A percentile compares a stretch with the other conserved stretches of the same genome.
Conservation (phyloP, 2,329 filamentous ascomycete genomes). For the Colletotrichum echinochloae region DNA sequence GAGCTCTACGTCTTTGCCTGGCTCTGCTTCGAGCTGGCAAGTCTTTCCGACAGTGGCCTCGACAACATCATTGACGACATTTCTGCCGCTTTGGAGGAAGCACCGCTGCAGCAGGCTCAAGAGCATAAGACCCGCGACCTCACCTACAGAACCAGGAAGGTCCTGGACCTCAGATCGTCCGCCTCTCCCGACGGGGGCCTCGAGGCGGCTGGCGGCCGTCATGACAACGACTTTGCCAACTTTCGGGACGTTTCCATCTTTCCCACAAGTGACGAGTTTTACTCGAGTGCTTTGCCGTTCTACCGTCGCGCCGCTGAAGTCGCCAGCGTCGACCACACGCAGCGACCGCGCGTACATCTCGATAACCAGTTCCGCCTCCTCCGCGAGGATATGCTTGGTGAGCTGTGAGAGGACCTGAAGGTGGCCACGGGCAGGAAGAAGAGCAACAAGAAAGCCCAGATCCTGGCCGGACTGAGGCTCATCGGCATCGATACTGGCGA, state of each 20-base stretch:
- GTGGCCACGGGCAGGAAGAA: slow-evolving; percentile 61
- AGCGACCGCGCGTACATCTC: slow-evolving; percentile 63
- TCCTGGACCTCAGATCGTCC: slow-evolving; percentile 47
- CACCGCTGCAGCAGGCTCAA: slow-evolving; percentile 45
- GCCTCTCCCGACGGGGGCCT: slow-evolving; percentile 38
- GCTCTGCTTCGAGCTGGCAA: slow-evolving; percentile 62
- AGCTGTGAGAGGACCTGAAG: slow-evolving; percentile 72
- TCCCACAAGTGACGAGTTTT: slow-evolving; percentile 75
- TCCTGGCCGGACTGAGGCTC: slow-evolving; percentile 56
- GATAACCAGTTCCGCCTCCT: slow-evolving; percentile 80
- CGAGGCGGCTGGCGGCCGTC: slow-evolving; percentile 70
- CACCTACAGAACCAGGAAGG: slow-evolving; percentile 54
- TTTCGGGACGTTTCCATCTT: slow-evolving; percentile 72
- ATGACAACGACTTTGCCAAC: slow-evolving; percentile 78
- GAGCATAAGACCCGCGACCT: slow-evolving; percentile 44
- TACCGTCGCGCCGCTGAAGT: slow-evolving; percentile 66
- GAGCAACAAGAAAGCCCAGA: slow-evolving; percentile 52
- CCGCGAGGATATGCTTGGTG: slow-evolving; percentile 77
- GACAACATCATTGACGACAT: slow-evolving; percentile 44
- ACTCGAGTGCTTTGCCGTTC: slow-evolving; percentile 64
- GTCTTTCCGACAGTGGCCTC: slow-evolving; percentile 47
- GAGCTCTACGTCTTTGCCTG: slow-evolving; percentile 58
- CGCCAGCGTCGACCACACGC: slow-evolving; percentile 49
- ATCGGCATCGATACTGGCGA: slow-evolving; percentile 52
- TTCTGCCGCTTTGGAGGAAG: slow-evolving; percentile 44